Base-by-base conservation (phyloP, 83 land plant species). In the Picea abies region DNA sequence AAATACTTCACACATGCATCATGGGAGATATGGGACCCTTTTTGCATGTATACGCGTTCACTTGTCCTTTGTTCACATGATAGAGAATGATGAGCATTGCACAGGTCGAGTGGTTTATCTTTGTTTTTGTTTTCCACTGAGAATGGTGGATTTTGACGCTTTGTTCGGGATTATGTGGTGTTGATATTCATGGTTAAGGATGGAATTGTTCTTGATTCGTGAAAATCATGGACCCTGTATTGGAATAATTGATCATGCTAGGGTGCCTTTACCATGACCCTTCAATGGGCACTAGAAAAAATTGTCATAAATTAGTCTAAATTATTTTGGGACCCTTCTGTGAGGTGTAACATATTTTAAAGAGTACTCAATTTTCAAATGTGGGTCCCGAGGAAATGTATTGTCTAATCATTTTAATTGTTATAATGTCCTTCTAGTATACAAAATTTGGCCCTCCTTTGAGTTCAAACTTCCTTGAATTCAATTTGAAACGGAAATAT, bases 41-140 rank as follows among this genome's bases (percentile, higher is more conserved):
- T n/a, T n/a, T n/a, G n/a, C n/a, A n/a, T n/a, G n/a, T n/a, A n/a
- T n/a, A n/a, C n/a, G n/a, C n/a, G n/a, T n/a, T n/a, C 60, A 23
- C 56, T 76, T 76, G 60, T 76, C 78, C 78, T 76, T 52, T 76
- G 78, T 76, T 49, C 78, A 35, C 78, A 52, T 61, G 78, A 76
- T 61, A 32, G 60, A 76, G 78, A 29, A 76, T 76, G 52, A 52
- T 52, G 58, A 52, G 58, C 58, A 14, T 3, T 52, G 58, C 58
- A 52, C 58, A 52, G 12, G 58, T 14, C 15, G 3, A 52, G 58
- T 14, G 58, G 58, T 11, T 52, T 52, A 2, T 52, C 56, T 26
- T 12, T 66, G 14, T 26, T 26, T 66, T 9, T 52, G 10, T 22
- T 76, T 76, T 29, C 78, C 16, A 4, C 58, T 49, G 58, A 3